A percentile compares a stretch with the other conserved stretches of the same genome.
Evolutionary conservation across 495 filamentous ascomycete species (phyloP).

Genomic region (Rusavskia elegans): DNA sequence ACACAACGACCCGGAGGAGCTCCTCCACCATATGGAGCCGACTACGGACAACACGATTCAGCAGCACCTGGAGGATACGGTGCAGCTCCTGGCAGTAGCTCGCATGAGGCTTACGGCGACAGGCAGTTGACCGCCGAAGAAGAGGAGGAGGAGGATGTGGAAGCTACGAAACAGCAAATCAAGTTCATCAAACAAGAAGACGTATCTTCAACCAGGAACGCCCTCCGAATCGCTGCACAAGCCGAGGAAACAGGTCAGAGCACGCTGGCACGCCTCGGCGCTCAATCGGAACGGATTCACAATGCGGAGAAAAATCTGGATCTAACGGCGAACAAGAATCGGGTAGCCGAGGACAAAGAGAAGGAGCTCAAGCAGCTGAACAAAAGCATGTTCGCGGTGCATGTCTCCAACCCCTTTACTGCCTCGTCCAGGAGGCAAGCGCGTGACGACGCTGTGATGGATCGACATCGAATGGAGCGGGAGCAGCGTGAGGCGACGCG

Average conservation of each 20-base stretch:
- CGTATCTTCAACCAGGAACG: slow-evolving; percentile 53
- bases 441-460: slow-evolving; percentile 44
- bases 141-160: slow-evolving; percentile 52
- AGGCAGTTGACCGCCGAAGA: slow-evolving; percentile 63
- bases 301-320: slow-evolving; percentile 65
- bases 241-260: slow-evolving; percentile 55
- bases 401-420: slow-evolving; percentile 61
- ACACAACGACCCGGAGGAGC: slow-evolving; percentile 19
- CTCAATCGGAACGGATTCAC: slow-evolving; percentile 62
- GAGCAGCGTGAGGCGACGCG: slow-evolving; percentile 50
- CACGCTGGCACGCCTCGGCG: slow-evolving; percentile 53
- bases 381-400: slow-evolving; percentile 68
- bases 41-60: slow-evolving; percentile 21
- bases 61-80: slow-evolving; percentile 24
- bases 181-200: slow-evolving; percentile 60
- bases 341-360: slow-evolving; percentile 58
- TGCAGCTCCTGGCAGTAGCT: slow-evolving; percentile 29
- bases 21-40: slow-evolving; percentile 19
- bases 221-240: slow-evolving; percentile 46
- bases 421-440: slow-evolving; percentile 36
- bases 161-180: slow-evolving; percentile 58
- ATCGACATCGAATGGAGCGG: slow-evolving; percentile 49
- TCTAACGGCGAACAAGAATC: slow-evolving; percentile 47
- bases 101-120: slow-evolving; percentile 46
- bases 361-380: slow-evolving; percentile 63